Conservation (phyloP, 78 protist species). For the Chrysochromulina parva region DNA sequence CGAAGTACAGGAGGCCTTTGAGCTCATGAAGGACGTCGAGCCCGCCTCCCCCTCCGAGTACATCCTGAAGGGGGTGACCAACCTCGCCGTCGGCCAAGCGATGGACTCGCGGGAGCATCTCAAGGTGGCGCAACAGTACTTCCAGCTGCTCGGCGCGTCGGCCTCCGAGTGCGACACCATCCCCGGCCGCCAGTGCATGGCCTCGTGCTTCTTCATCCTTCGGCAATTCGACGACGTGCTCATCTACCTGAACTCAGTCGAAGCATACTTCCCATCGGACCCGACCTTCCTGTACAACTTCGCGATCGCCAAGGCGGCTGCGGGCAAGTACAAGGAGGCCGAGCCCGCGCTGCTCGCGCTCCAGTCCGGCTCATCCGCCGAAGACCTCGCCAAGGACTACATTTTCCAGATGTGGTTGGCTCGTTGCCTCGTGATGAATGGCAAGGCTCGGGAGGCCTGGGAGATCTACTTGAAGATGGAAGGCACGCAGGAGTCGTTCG, state of each 20-base stretch:
- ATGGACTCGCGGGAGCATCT: constrained; percentile 10
- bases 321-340: constrained; percentile 64
- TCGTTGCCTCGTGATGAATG: constrained; percentile 45
- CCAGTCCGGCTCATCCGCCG: constrained; percentile 9
- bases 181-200: constrained; percentile 91
- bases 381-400: constrained; percentile 49
- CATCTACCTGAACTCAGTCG: constrained; percentile 78
- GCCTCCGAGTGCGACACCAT: constrained; percentile 84
- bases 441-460: constrained; percentile 54
- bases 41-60: constrained; percentile 77
- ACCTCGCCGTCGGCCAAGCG: constrained; percentile 67
- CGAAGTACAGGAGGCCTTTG: constrained; percentile 72
- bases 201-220: constrained; percentile 74
- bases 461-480: constrained; percentile 80
- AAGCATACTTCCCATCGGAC: constrained; percentile 29
- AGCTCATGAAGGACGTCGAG: constrained; percentile 76
- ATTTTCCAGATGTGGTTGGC: constrained; percentile 67
- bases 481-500: constrained; percentile 35
- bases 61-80: constrained; percentile 81
- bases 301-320: constrained; percentile 59
- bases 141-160: constrained; percentile 74
- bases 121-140: constrained; percentile 71
- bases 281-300: constrained; percentile 26
- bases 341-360: constrained; percentile 59
- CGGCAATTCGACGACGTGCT: constrained; percentile 79